Percentiles rank a stretch among this genome's conserved stretches.
phyloP scores from a whole-genome alignment of 164 flowering plant genomes.

The Platanus orientalis region DNA sequence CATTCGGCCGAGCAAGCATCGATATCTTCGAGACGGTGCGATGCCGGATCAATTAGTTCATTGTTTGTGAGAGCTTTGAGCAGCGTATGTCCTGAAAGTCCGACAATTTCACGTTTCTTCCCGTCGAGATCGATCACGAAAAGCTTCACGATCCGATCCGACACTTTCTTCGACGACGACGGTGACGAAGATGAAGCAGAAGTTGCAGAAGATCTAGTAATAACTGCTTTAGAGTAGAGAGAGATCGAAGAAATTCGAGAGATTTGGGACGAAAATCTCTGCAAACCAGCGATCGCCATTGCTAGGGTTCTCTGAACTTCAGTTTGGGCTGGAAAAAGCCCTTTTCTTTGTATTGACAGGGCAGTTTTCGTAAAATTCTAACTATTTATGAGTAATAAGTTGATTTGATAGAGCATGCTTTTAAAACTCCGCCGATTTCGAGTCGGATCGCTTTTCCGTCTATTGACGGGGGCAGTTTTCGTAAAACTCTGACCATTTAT shows the following conservation, averaged over 20 bases:
- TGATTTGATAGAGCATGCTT: too few species aligned
- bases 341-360: too few species aligned
- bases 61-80: conserved; percentile 60
- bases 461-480: too few species aligned
- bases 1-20: conserved; percentile 98
- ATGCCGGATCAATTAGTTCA: conserved; percentile 86
- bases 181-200: conserved; percentile 22
- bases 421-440: too few species aligned
- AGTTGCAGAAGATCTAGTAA: conserved; percentile 32
- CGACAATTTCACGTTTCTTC: conserved; percentile 61
- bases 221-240: conserved; percentile 21
- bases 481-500: too few species aligned
- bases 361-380: too few species aligned
- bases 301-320: background rate
- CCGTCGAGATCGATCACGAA: conserved; percentile 79
- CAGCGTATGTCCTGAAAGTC: conserved; percentile 83
- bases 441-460: too few species aligned
- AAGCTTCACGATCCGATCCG: conserved; percentile 87
- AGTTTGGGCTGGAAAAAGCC: too few species aligned
- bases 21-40: conserved; percentile 88
- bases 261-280: conserved; percentile 35
- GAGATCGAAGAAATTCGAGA: conserved; percentile 30
- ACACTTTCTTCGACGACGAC: conserved; percentile 54
- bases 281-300: conserved; percentile 47
- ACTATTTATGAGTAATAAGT: too few species aligned